Evolutionary conservation across 2,329 filamentous ascomycete species (phyloP).

Genomic region (Reticulascus tulasneorum): DNA sequence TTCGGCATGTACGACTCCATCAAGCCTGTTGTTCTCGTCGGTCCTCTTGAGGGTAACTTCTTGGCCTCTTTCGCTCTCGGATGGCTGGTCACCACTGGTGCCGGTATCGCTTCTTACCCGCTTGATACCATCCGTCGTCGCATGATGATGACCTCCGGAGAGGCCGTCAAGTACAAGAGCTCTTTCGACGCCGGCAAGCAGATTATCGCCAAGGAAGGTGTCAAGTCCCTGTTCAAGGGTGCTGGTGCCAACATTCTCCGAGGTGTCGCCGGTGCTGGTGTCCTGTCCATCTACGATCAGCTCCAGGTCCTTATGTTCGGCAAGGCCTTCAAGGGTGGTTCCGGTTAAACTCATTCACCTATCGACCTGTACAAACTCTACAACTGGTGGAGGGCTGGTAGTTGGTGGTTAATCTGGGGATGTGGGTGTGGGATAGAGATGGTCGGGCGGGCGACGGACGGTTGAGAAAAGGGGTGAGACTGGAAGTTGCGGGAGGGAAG

Average conservation of each 20-base stretch:
- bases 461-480: conserved; percentile 42
- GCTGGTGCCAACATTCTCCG: conserved; percentile 99
- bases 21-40: conserved; percentile 96
- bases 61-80: conserved; percentile 97
- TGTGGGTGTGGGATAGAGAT: conserved; percentile 30
- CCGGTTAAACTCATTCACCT: conserved; percentile 40
- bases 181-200: conserved; percentile 92
- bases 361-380: conserved; percentile 38
- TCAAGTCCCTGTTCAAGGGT: conserved; percentile 99
- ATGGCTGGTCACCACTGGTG: conserved; percentile 99
- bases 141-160: conserved; percentile 99
- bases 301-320: conserved; percentile 99
- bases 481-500: conserved; percentile 45
- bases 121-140: conserved; percentile 99
- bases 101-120: conserved; percentile 99
- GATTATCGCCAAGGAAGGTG: conserved; percentile 96
- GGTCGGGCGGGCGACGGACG: conserved; percentile 22
- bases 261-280: conserved; percentile 99
- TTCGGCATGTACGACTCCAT: conserved; percentile 99
- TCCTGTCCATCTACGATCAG: conserved; percentile 99
- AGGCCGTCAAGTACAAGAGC: conserved; percentile 99
- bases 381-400: conserved; percentile 24
- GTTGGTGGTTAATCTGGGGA: conserved; percentile 27
- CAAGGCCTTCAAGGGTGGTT: conserved; percentile 88
- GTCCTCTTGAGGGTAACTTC: conserved; percentile 95